Evolutionary conservation across 495 filamentous ascomycete species (phyloP).

Genomic region (Extremus antarcticus): DNA sequence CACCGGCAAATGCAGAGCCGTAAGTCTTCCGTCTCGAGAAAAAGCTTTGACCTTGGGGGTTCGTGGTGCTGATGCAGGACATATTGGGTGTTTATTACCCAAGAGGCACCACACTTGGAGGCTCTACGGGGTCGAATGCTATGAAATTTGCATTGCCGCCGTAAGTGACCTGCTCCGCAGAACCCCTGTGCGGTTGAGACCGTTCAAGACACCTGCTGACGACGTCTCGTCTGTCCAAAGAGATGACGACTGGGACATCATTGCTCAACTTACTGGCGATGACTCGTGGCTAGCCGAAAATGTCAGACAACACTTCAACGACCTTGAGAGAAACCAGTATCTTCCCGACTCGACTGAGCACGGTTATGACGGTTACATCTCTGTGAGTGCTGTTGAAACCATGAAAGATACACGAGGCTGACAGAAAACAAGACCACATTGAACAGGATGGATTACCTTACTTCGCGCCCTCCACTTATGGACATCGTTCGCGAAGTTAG

Average conservation of each 20-base stretch:
- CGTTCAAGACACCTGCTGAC: too few species aligned
- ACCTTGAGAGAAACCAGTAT: constrained; percentile 47
- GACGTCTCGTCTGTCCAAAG: too few species aligned
- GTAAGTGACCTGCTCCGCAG: too few species aligned
- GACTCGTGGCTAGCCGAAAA: constrained; percentile 34
- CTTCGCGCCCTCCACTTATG: too few species aligned
- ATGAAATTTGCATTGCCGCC: constrained; percentile 34
- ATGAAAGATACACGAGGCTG: background rate
- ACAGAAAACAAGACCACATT: too few species aligned
- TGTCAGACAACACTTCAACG: constrained; percentile 41
- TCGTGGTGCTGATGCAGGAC: too few species aligned
- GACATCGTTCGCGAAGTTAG: too few species aligned
- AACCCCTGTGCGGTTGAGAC: too few species aligned
- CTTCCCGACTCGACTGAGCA: constrained; percentile 37
- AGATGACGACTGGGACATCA: constrained; percentile 36
- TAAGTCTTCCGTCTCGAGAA: too few species aligned
- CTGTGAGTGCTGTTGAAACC: constrained; percentile 31
- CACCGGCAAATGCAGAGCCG: too few species aligned
- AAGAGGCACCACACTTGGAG: constrained; percentile 38
- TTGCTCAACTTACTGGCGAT: constrained; percentile 41
- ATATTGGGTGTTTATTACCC: constrained; percentile 42
- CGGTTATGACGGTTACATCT: constrained; percentile 50
- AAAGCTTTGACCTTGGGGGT: too few species aligned
- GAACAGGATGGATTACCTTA: too few species aligned
- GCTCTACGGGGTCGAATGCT: constrained; percentile 42